Evolutionary conservation across 108 stramenopile genomes (phyloP), one percentile per base, ranked within the genome.

Genomic region (Poteriospumella lacustris): DNA sequence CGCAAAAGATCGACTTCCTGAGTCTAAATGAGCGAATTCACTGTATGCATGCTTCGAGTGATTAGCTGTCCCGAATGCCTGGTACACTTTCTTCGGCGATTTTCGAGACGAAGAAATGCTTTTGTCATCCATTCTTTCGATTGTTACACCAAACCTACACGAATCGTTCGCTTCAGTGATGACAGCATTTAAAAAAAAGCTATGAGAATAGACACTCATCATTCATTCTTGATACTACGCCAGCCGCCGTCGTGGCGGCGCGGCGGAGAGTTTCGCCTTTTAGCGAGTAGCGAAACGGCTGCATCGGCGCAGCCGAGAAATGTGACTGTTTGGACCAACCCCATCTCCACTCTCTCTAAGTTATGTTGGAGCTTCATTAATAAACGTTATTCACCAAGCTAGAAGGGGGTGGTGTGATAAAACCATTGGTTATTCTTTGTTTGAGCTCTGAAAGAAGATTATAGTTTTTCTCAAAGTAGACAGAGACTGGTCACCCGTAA

Each of bases 11-110:
- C 15, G 15, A 64, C 36, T 64, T 26, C 3, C 60, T 31, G 36
- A 26, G 36, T 26, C 9, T 12, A 64, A 12, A 24, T 64, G 60
- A 64, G 60, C 60, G 60, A 64, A 64, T 64, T 19, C 60, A 64
- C 60, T 64, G 31, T 31, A 64, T 31, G 60, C 29, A 64, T 64
- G 60, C 3, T 33, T 3, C 9, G 24, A 24, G 36, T 64, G 60
- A 34, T 26, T 34, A 5, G 60, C 33, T 64, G 60, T 64, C 12
- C 60, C 60, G 24, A 64, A 64, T 26, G 60, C 33, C 28, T 64
- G 36, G 24, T 64, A 64, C 31, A 34, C 36, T 34, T 64, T 64
- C 60, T 64, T 64, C 9, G 60, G 15, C 19, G 19, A 9, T 52
- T 52, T 52, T 15, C 47, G 47, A 52, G 15, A 9, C 19, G 47